A percentile compares a stretch with the other conserved stretches of the same genome.
Conservation (phyloP, 2,329 filamentous ascomycete species). For the Claviceps maximensis region DNA sequence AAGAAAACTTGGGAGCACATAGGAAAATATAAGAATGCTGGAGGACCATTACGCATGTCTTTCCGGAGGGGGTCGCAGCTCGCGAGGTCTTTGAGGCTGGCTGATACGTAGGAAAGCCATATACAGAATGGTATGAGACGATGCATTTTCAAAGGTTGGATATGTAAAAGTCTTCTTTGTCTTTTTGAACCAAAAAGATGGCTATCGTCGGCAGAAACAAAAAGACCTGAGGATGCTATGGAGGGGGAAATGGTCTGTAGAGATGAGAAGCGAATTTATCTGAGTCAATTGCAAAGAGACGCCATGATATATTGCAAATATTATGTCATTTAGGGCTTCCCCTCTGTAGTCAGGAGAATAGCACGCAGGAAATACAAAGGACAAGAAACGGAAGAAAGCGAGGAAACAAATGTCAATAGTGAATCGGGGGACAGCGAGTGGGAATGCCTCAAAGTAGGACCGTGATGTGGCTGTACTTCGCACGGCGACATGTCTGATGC, state of each 20-base stretch:
- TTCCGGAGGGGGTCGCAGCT: constrained; percentile 14
- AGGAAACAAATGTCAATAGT: background rate
- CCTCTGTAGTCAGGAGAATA: too few species aligned
- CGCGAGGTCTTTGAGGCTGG: constrained; percentile 11
- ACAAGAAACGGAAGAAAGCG: background rate
- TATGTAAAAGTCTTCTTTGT: background rate
- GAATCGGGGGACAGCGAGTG: background rate
- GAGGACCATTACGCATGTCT: constrained; percentile 11
- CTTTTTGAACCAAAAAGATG: background rate
- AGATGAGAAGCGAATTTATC: background rate
- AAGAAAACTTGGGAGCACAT: background rate
- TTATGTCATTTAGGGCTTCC: too few species aligned
- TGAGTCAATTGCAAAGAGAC: background rate
- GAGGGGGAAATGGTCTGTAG: background rate
- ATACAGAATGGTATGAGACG: background rate
- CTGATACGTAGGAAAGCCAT: constrained; percentile 5
- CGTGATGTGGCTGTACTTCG: constrained; percentile 3
- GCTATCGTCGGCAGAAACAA: background rate
- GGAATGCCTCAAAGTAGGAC: background rate
- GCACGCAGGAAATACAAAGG: too few species aligned
- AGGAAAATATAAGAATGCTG: background rate
- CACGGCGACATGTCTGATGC: background rate
- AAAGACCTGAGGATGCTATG: background rate
- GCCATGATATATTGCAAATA: too few species aligned
- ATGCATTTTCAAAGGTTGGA: background rate